Conservation (phyloP, 352 stramenopile species). For the Globisporangium camurandrum region DNA sequence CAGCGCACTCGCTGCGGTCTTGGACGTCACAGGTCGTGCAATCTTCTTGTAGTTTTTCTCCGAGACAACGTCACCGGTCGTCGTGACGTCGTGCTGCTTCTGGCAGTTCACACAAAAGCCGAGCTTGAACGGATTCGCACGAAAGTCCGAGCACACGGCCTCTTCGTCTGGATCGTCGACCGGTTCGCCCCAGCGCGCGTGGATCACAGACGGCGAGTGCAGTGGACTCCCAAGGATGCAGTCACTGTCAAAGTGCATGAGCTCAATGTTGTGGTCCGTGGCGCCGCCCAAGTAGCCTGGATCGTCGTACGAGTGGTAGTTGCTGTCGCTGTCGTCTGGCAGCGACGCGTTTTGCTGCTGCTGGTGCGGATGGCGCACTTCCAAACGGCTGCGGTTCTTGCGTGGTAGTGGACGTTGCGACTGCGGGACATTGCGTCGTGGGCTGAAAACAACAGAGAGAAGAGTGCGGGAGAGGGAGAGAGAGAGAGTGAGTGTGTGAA, state of each 20-base stretch:
- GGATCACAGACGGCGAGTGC: constrained; percentile 74
- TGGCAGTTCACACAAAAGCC: constrained; percentile 88
- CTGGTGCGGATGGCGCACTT: constrained; percentile 23
- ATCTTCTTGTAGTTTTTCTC: constrained; percentile 85
- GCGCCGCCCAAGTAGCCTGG: constrained; percentile 62
- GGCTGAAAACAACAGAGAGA: too few species aligned
- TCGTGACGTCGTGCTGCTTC: constrained; percentile 82
- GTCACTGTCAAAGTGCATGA: constrained; percentile 70
- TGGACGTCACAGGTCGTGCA: constrained; percentile 52
- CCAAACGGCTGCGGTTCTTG: constrained; percentile 5
- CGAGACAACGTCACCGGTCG: constrained; percentile 47
- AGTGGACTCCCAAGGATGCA: constrained; percentile 67
- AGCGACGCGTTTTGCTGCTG: constrained; percentile 15
- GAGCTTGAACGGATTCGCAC: constrained; percentile 78
- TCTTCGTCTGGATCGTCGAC: constrained; percentile 80
- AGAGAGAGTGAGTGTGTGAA: background rate
- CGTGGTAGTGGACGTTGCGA: background rate
- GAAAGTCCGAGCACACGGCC: constrained; percentile 71
- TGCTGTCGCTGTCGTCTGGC: constrained; percentile 22
- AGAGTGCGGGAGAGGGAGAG: background rate
- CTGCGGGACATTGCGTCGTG: too few species aligned
- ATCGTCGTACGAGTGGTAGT: constrained; percentile 77
- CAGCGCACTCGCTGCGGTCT: constrained; percentile 69
- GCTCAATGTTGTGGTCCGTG: constrained; percentile 35
- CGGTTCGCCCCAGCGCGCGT: constrained; percentile 79